Evolutionary conservation across 306 rosid species (phyloP), one percentile per base, ranked within the genome.

Genomic region (Carpinus fangiana): DNA sequence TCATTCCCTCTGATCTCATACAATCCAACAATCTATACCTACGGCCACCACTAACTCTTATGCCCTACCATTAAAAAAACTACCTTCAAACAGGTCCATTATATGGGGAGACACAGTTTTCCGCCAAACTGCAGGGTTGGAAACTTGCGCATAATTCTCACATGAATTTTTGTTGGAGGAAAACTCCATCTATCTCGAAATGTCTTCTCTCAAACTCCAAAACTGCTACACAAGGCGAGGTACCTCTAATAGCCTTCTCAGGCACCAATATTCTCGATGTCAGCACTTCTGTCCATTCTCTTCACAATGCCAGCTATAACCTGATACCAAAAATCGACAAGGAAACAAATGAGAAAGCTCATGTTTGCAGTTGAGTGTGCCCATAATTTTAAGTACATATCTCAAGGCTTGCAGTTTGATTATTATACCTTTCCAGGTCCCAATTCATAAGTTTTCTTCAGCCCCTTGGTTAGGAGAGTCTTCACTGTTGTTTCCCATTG

Each of bases 401-500:
- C 13, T 9, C 66, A 82, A 46, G 7, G 59, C 52, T 16, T 26
- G 18, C 26, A 21, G 60, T 18, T 51, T 54, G 73, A 55, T 56
- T 43, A 57, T 64, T 31, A 46, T 84, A 95, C 99, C 99, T 96
- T 96, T 84, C 99, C 99, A 5, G 98, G 98, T 69, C 99, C 99
- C 70, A 96, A 72, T 89, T 96, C 99, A 65, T 93, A 96, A 64
- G 97, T 76, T 89, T 90, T 96, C 82, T 90, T 88, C 86, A 96
- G 82, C 72, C 98, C 99, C 88, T 84, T 92, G 78, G 47, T 23
- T 8, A 88, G 90, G 76, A 96, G 97, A 66, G 92, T 89, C 89
- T 89, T 93, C 80, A 96, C 85, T 14, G 98, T 96, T 82, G 97
- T 93, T 88, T 96, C 98, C 99, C 99, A 93, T 77, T 87, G 99